phyloP scores from a whole-genome alignment of 345 rosid genomes.

The Microcos paniculata region DNA sequence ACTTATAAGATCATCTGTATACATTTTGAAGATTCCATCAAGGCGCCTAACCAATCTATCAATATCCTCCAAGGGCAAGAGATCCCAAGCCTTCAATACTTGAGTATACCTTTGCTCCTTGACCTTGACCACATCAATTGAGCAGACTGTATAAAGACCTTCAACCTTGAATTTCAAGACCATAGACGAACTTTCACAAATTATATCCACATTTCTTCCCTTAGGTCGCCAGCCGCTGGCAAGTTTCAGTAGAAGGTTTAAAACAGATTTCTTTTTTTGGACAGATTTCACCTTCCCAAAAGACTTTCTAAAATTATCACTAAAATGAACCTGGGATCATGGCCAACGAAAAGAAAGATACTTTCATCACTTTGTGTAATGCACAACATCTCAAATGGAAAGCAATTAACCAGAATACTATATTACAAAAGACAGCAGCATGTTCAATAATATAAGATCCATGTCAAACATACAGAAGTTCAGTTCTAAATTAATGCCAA shows the following conservation, averaged over 20 bases:
- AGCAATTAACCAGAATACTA: background rate
- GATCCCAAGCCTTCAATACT: slow-evolving; percentile 57
- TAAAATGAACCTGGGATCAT: slow-evolving; percentile 42
- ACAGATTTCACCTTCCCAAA: slow-evolving; percentile 41
- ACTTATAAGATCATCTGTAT: slow-evolving; percentile 38
- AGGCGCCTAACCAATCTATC: slow-evolving; percentile 40
- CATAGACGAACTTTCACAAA: slow-evolving; percentile 34
- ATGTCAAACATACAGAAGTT: background rate
- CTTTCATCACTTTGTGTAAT: background rate
- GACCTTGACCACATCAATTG: slow-evolving; percentile 40
- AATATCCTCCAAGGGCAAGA: slow-evolving; percentile 42
- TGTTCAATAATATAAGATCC: background rate
- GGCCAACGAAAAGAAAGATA: background rate
- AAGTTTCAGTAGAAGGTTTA: slow-evolving; percentile 35
- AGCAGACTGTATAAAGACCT: slow-evolving; percentile 36
- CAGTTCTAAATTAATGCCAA: background rate
- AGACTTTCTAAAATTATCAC: slow-evolving; percentile 46
- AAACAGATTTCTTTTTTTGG: slow-evolving; percentile 21
- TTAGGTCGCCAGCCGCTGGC: slow-evolving; percentile 57
- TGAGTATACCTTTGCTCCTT: slow-evolving; percentile 37
- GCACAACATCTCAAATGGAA: background rate
- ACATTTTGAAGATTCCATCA: slow-evolving; percentile 34
- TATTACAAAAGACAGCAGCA: background rate
- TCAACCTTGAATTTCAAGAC: slow-evolving; percentile 46
- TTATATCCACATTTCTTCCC: slow-evolving; percentile 28